Evolutionary conservation across 352 stramenopile genomes (phyloP).

Genomic region (Globisporangium solare): DNA sequence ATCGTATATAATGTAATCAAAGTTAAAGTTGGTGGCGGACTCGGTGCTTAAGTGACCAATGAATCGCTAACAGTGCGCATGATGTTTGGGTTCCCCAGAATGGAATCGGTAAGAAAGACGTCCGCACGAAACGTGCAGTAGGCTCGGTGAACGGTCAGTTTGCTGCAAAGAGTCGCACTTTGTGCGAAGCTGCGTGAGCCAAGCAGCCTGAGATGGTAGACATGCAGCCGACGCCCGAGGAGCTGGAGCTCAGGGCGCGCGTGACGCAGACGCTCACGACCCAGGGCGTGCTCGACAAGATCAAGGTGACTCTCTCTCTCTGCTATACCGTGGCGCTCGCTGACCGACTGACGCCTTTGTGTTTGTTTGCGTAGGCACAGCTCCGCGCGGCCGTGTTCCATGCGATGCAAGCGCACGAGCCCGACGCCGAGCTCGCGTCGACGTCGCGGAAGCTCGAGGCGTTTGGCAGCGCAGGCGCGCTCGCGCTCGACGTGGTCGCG

Average conservation of each 20-base stretch:
- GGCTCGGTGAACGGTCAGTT: not conserved
- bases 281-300: slow-evolving; percentile 64
- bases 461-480: slow-evolving; percentile 26
- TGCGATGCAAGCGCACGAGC: slow-evolving; percentile 53
- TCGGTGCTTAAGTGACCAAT: not conserved
- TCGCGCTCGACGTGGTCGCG: slow-evolving; percentile 45
- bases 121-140: too few relatives aligned
- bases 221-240: slow-evolving; percentile 34
- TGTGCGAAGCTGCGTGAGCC: too few relatives aligned
- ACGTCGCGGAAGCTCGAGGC: slow-evolving; percentile 6
- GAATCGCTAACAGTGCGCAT: too few relatives aligned
- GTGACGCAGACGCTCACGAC: slow-evolving; percentile 47
- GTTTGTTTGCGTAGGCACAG: too few relatives aligned
- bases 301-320: slow-evolving; percentile 52
- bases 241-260: slow-evolving; percentile 61
- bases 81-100: too few relatives aligned
- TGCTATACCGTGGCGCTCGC: too few relatives aligned
- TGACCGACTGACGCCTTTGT: too few relatives aligned
- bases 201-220: too few relatives aligned
- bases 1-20: slow-evolving; percentile 15
- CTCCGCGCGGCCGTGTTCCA: slow-evolving; percentile 72
- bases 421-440: slow-evolving; percentile 7
- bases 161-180: not conserved
- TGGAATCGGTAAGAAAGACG: too few relatives aligned
- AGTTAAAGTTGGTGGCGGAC: not conserved